Conservation (phyloP, 768 basidiomycete genomes). For the Boletus rubescentipes region DNA sequence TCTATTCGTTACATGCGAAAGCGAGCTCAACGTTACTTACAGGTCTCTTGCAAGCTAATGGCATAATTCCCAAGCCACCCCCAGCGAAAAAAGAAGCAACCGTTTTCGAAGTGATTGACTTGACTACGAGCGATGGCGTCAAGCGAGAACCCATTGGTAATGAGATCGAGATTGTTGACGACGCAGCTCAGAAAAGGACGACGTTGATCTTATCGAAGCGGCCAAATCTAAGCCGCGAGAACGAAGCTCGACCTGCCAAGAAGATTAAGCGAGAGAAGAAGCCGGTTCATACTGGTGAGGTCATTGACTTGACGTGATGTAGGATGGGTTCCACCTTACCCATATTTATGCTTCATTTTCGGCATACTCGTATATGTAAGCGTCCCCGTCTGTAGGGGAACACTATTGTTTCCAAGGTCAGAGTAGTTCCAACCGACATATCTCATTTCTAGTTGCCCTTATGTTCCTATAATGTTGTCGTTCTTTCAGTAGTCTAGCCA, state of each 20-base stretch:
- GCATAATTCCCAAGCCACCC: slow-evolving; percentile 22
- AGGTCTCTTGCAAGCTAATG: slow-evolving; percentile 31
- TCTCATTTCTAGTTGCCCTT: not conserved
- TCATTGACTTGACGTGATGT: slow-evolving; percentile 33
- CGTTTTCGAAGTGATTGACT: slow-evolving; percentile 18
- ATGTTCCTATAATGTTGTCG: not conserved
- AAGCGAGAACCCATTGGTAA: slow-evolving; percentile 8
- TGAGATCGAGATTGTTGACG: slow-evolving; percentile 11
- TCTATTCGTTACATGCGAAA: not conserved
- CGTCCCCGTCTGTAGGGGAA: not conserved
- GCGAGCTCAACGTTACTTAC: not conserved
- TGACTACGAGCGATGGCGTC: slow-evolving; percentile 11
- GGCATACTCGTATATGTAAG: not conserved
- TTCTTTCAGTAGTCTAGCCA: not conserved
- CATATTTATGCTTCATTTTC: not conserved
- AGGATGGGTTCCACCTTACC: not conserved
- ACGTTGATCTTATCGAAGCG: slow-evolving; percentile 2
- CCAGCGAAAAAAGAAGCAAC: not conserved
- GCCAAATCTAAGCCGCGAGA: not conserved
- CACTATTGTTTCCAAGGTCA: not conserved
- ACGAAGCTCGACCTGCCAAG: slow-evolving; percentile 17
- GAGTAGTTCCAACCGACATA: not conserved
- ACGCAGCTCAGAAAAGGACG: not conserved
- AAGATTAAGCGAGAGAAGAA: slow-evolving; percentile 27
- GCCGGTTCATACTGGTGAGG: slow-evolving; percentile 16